These are phyloP conservation scores for Pythium biforme DNA, from an alignment of 352 stramenopile genomes.

Conservation along the genomic window DNA sequence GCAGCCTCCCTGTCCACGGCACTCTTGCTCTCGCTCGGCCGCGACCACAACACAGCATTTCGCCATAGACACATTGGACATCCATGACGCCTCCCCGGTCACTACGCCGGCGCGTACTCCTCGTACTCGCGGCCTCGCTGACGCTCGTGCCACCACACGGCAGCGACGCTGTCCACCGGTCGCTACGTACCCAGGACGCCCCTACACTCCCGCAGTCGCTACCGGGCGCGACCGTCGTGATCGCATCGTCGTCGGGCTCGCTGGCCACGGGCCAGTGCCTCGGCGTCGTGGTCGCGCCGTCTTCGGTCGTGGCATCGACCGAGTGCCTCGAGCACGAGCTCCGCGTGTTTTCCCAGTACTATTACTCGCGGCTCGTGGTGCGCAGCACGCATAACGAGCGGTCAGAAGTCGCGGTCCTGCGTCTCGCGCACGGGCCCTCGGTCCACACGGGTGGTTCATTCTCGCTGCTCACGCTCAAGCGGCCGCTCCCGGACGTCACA, in stretches of 20 bases:
- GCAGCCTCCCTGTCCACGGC: background rate
- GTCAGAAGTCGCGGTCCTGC: background rate
- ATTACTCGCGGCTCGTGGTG: background rate
- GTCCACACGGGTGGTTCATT: slow-evolving; percentile 2
- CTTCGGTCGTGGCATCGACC: slow-evolving; percentile 17
- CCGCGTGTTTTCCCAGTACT: background rate
- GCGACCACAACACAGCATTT: background rate
- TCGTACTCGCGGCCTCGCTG: background rate
- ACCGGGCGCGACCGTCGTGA: slow-evolving; percentile 7
- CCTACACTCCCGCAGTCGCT: too few relatives aligned
- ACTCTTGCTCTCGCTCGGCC: background rate
- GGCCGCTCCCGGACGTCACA: background rate
- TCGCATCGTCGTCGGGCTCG: background rate
- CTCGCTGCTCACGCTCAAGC: slow-evolving; percentile 6
- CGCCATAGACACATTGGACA: background rate
- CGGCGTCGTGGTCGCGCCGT: slow-evolving; percentile 21
- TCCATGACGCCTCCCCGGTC: background rate
- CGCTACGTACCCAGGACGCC: too few relatives aligned
- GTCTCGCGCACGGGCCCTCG: background rate
- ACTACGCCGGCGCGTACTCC: background rate
- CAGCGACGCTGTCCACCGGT: background rate
- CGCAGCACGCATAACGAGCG: background rate
- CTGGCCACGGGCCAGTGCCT: background rate
- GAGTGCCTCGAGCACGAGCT: slow-evolving; percentile 22
- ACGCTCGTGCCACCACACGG: background rate